phyloP scores from a whole-genome alignment of 345 rosid genomes.

The Pistacia atlantica region DNA sequence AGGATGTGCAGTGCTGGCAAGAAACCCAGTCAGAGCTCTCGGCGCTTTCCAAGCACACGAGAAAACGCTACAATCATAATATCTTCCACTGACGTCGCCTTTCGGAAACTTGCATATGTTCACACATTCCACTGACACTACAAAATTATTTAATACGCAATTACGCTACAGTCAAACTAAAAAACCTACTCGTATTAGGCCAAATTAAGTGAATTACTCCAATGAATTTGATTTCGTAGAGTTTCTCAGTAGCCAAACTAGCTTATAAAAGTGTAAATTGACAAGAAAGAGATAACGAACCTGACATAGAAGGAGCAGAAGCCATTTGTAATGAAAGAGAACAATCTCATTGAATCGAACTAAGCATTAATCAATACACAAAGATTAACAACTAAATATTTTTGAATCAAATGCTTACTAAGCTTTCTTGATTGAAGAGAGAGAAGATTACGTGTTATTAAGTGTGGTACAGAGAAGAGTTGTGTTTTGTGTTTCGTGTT shows the following conservation, averaged over 20 bases:
- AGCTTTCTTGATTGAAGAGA: background rate
- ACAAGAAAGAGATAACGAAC: constrained; percentile 33
- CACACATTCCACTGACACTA: constrained; percentile 87
- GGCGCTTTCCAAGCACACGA: constrained; percentile 95
- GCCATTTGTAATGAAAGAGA: constrained; percentile 67
- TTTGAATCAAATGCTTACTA: background rate
- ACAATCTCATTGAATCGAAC: constrained; percentile 54
- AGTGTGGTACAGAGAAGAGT: constrained; percentile 13
- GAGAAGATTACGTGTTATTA: background rate
- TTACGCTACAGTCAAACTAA: background rate
- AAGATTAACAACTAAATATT: background rate
- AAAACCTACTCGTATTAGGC: background rate
- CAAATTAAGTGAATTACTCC: background rate
- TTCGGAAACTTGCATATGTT: constrained; percentile 72
- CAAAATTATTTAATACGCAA: constrained; percentile 26
- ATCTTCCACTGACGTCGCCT: constrained; percentile 69
- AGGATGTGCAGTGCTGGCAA: constrained; percentile 78
- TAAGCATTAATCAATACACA: constrained; percentile 29
- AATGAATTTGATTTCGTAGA: constrained; percentile 9
- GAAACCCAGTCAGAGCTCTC: constrained; percentile 82
- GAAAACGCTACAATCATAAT: constrained; percentile 65
- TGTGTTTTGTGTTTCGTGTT: background rate
- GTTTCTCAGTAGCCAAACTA: constrained; percentile 21
- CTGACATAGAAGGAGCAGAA: constrained; percentile 78
- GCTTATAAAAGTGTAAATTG: background rate